phyloP scores from a whole-genome alignment of 495 filamentous ascomycete genomes.

The Daldinia decipiens region DNA sequence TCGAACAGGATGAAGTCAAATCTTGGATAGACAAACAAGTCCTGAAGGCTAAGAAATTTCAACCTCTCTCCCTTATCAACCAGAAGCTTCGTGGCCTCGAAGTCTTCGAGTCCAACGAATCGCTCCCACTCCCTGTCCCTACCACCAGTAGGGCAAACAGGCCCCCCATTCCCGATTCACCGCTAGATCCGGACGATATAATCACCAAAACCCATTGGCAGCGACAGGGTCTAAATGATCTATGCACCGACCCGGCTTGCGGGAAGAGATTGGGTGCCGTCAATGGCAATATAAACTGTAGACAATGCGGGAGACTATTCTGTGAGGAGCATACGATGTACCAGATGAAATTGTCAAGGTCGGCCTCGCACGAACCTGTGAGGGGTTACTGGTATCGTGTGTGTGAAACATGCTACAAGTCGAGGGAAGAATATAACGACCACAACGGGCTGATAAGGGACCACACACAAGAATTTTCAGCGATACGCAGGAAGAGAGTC shows the following conservation, averaged over 20 bases:
- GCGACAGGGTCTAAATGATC: conserved; percentile 72
- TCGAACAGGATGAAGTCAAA: conserved; percentile 95
- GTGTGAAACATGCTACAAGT: conserved; percentile 98
- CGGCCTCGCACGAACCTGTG: conserved; percentile 90
- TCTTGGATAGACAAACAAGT: conserved; percentile 98
- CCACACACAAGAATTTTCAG: conserved; percentile 73
- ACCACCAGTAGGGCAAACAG: conserved; percentile 39
- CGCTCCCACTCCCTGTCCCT: conserved; percentile 40
- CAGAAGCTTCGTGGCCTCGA: conserved; percentile 98
- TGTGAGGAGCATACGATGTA: conserved; percentile 99
- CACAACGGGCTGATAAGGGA: conserved; percentile 75
- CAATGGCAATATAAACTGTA: conserved; percentile 88
- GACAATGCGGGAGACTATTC: conserved; percentile 90
- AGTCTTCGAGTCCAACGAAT: conserved; percentile 95
- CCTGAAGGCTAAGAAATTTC: conserved; percentile 93
- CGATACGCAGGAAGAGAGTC: conserved; percentile 76
- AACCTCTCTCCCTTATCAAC: conserved; percentile 84
- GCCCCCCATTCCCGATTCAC: conserved; percentile 50
- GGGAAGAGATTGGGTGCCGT: conserved; percentile 78
- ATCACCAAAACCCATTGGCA: conserved; percentile 93
- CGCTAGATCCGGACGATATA: conserved; percentile 86
- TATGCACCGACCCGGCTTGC: conserved; percentile 88
- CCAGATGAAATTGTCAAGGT: conserved; percentile 95
- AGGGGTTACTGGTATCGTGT: conserved; percentile 93
- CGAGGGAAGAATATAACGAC: conserved; percentile 93